Conservation (phyloP, 176 grass and related monocot species). For the Oryza rufipogon region DNA sequence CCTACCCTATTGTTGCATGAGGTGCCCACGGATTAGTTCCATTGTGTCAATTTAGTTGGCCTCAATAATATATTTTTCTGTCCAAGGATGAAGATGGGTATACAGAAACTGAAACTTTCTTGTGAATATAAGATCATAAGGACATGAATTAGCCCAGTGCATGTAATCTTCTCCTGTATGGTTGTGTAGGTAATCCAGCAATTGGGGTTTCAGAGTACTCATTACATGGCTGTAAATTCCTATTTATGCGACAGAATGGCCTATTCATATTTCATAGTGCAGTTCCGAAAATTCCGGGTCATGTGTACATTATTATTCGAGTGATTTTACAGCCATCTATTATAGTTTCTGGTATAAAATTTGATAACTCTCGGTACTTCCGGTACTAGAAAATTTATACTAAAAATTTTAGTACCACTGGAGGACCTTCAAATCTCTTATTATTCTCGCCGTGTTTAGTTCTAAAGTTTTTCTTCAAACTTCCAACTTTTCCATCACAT, state of each 20-base stretch:
- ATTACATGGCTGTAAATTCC: constrained; percentile 6
- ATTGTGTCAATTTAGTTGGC: not conserved
- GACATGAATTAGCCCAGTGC: constrained; percentile 25
- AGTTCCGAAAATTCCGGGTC: not conserved
- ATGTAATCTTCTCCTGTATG: constrained; percentile 35
- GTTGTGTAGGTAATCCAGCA: constrained; percentile 32
- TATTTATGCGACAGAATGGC: constrained; percentile 10
- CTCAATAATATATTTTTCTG: constrained; percentile 43
- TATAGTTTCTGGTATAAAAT: too few species aligned
- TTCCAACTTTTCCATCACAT: too few species aligned
- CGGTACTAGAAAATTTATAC: too few species aligned
- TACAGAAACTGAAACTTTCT: constrained; percentile 28
- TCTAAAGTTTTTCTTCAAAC: too few species aligned
- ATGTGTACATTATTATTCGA: not conserved
- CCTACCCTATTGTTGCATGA: constrained; percentile 77
- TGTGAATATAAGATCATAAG: constrained; percentile 46
- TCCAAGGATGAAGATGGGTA: constrained; percentile 37
- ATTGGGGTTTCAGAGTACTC: constrained; percentile 18
- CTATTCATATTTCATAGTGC: not conserved
- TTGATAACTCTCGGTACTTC: too few species aligned
- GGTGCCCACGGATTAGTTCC: not conserved
- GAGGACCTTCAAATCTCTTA: too few species aligned
- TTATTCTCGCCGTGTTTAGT: too few species aligned
- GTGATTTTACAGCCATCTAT: too few species aligned
- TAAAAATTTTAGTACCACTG: too few species aligned